Evolutionary conservation across 1,284 basidiomycete species (phyloP).

Genomic region (Microstroma glucosiphilum): DNA sequence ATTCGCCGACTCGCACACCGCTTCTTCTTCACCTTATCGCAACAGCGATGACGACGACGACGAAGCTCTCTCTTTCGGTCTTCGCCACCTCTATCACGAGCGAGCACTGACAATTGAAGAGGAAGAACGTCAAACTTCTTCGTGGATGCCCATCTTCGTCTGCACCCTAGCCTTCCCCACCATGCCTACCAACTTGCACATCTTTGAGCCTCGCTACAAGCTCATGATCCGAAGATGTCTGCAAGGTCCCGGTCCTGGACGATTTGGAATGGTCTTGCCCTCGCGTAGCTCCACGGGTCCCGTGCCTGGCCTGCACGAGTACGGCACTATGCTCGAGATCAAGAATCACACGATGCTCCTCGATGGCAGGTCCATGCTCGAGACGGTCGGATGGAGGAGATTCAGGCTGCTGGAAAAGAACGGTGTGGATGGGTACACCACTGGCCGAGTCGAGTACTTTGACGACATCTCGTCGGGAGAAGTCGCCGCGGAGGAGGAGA

Average conservation of each 20-base stretch:
- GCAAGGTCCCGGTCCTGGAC: slow-evolving; percentile 54
- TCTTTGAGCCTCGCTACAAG: slow-evolving; percentile 83
- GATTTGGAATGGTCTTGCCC: slow-evolving; percentile 85
- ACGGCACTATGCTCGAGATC: slow-evolving; percentile 89
- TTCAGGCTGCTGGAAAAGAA: slow-evolving; percentile 77
- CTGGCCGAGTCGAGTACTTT: slow-evolving; percentile 66
- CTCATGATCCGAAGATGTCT: slow-evolving; percentile 89
- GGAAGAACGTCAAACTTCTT: slow-evolving; percentile 68
- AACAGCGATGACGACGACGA: not conserved
- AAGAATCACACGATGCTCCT: slow-evolving; percentile 75
- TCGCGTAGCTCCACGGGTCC: slow-evolving; percentile 51
- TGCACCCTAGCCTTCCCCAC: slow-evolving; percentile 83
- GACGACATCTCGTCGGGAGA: slow-evolving; percentile 25
- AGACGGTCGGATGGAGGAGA: slow-evolving; percentile 73
- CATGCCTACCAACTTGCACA: slow-evolving; percentile 79
- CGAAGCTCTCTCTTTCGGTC: slow-evolving; percentile 20
- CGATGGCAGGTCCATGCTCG: slow-evolving; percentile 82
- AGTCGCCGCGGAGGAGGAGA: slow-evolving; percentile 23
- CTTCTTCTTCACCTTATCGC: not conserved
- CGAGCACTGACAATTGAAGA: slow-evolving; percentile 62
- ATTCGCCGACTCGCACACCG: not conserved
- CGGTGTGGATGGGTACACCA: slow-evolving; percentile 71
- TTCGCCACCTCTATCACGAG: slow-evolving; percentile 52
- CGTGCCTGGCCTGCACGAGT: slow-evolving; percentile 58
- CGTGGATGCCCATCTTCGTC: slow-evolving; percentile 85